Conservation (phyloP, 257 asterid genomes). For the Nicotiana knightiana region DNA sequence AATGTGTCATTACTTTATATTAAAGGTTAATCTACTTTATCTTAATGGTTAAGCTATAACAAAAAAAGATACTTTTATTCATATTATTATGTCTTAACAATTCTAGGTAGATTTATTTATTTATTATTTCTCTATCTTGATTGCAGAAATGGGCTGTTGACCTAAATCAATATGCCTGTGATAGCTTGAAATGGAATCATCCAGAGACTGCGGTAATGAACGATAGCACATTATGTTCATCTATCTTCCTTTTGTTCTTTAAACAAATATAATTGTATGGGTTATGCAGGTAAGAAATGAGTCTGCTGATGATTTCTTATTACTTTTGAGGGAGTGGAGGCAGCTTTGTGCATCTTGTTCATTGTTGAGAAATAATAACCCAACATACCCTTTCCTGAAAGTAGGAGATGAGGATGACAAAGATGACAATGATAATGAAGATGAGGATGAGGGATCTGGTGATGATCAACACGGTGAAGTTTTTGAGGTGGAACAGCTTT, state of each 20-base stretch:
- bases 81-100: neutral
- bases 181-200: conserved; percentile 60
- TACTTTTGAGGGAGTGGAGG: conserved; percentile 62
- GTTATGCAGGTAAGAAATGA: conserved; percentile 55
- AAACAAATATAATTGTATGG: neutral
- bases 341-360: conserved; percentile 44
- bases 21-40: neutral
- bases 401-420: conserved; percentile 1
- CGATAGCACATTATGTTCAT: neutral
- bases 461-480: conserved; percentile 31
- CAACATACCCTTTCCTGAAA: conserved; percentile 12
- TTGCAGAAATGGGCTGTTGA: conserved; percentile 92
- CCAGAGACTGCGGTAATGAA: conserved; percentile 69
- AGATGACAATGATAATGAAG: conserved; percentile 1
- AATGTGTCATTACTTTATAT: neutral
- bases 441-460: conserved; percentile 21
- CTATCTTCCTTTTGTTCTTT: neutral
- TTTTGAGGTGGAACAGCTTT: conserved; percentile 53
- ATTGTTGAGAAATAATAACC: conserved; percentile 19
- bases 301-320: conserved; percentile 48
- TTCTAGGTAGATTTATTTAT: no score
- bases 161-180: conserved; percentile 56
- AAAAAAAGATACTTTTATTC: neutral
- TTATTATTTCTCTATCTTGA: neutral
- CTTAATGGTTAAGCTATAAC: neutral